Evolutionary conservation across 2,329 filamentous ascomycete species (phyloP), one percentile per base, ranked within the genome.

Genomic region (Mycogone perniciosa): DNA sequence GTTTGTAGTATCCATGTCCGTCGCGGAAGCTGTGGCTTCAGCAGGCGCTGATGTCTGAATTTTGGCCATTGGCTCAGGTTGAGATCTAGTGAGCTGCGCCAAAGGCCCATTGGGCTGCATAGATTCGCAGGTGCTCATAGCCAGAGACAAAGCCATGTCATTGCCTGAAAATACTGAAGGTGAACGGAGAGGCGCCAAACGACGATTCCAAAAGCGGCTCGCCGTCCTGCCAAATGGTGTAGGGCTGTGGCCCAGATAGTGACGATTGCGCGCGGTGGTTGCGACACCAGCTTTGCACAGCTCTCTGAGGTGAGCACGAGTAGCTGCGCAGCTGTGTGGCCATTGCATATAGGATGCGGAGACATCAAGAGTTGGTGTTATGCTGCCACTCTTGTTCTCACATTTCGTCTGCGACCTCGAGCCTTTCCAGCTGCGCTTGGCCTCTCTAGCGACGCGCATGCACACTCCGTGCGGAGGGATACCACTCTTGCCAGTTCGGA

Each of bases 341-440:
- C 82, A 86, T 57, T 78, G 71, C 35, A 80, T 74, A 52, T 75
- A 84, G 2, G 75, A 70, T 42, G 71, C 71, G 4, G 69, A 57
- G 26, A 62, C 59, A 48, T 76, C 73, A 0, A 65, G 74, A 7
- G 76, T 82, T 5, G 80, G 80, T 2, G 80, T 84, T 43, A 67
- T 71, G 60, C 76, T 81, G 20, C 76, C 74, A 59, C 76, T 81
- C 60, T 75, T 75, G 46, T 56, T 56, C 11, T 67, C 66, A 20
- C 61, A 52, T 38, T 58, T 59, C 9, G 46, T 56, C 48, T 70
- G 64, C 6, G 68, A 59, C 54, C 75, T 81, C 3, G 79, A 74
- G 1, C 81, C 82, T 62, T 81, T 85, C 83, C 83, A 86, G 59
- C 78, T 85, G 60, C 79, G 73, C 67, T 79, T 84, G 20, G 82